Base-by-base conservation (phyloP, 2,329 filamentous ascomycete genomes). In the Nemania bipapillata region DNA sequence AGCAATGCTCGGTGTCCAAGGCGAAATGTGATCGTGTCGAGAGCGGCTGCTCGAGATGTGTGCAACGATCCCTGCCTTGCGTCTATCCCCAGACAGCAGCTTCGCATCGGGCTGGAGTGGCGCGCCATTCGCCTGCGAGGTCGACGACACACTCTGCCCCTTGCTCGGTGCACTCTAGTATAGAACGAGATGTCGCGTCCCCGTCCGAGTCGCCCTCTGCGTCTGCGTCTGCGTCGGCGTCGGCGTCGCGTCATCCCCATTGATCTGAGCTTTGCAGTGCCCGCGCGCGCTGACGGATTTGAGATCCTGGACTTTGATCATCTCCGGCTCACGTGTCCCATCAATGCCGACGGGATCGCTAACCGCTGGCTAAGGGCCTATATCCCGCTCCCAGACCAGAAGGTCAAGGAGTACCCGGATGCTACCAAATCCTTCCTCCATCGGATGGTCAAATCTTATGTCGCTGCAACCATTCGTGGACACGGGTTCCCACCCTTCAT, bases 291-390 rank as follows among this genome's bases (percentile, higher is more conserved):
- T 26, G 11, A 15, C 11, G 67, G 11, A 28, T 42, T 45, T 8
- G 70, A 69, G 11, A 65, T 59, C 3, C 73, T 80, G 26, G 73
- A 81, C 54, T 84, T 83, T 59, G 73, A 77, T 4, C 42, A 62
- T 12, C 63, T 80, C 1, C 77, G 81, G 12, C 78, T 86, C 6
- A 65, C 80, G 0, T 85, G 83, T 64, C 81, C 82, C 1, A 84
- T 86, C 69, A 80, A 85, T 54, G 80, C 79, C 0, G 81, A 84
- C 26, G 80, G 81, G 17, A 85, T 86, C 56, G 80, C 78, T 12
- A 84, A 83, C 47, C 83, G 84, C 11, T 86, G 84, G 84, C 74
- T 86, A 28, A 81, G 84, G 35, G 74, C 80, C 1, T 85, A 81
- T 40, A 80, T 86, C 4, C 83, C 84, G 0, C 65, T 82, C 0